These are phyloP conservation scores for Punica granatum DNA, from an alignment of 345 rosid genomes.

Conservation along the genomic window DNA sequence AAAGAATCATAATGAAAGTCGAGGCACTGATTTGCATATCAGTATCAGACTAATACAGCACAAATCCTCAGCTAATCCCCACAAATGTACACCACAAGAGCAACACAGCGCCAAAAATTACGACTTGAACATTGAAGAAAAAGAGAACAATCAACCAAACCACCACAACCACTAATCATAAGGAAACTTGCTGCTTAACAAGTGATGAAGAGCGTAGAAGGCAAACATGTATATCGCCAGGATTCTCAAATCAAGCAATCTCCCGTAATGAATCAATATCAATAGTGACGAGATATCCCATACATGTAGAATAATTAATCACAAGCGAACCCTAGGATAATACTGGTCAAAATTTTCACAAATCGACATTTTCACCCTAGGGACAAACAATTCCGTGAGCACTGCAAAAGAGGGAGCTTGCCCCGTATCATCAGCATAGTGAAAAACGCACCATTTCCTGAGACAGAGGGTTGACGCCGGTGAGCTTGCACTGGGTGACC, in stretches of 20 bases:
- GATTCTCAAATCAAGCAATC: not conserved
- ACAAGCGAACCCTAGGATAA: too few relatives aligned
- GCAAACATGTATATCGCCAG: not conserved
- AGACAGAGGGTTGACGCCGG: slow-evolving; percentile 96
- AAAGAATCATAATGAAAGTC: not conserved
- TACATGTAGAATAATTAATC: not conserved
- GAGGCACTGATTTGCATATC: not conserved
- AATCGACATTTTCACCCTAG: not conserved
- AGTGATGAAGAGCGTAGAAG: not conserved
- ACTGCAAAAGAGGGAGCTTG: not conserved
- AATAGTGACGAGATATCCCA: not conserved
- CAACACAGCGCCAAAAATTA: not conserved
- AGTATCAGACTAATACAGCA: not conserved
- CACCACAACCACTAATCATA: too few relatives aligned
- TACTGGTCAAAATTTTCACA: not conserved
- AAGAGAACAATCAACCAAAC: not conserved
- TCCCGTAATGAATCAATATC: not conserved
- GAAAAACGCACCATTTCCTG: slow-evolving; percentile 79
- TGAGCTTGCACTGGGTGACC: slow-evolving; percentile 83
- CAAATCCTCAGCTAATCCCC: not conserved
- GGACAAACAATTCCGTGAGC: not conserved
- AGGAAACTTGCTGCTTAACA: not conserved
- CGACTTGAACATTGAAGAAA: not conserved
- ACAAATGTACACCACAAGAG: not conserved
- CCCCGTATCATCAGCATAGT: too few relatives aligned